A percentile compares a stretch with the other conserved stretches of the same genome.
Evolutionary conservation across 2,329 filamentous ascomycete genomes (phyloP).

Genomic region (Colletotrichum trifolii): DNA sequence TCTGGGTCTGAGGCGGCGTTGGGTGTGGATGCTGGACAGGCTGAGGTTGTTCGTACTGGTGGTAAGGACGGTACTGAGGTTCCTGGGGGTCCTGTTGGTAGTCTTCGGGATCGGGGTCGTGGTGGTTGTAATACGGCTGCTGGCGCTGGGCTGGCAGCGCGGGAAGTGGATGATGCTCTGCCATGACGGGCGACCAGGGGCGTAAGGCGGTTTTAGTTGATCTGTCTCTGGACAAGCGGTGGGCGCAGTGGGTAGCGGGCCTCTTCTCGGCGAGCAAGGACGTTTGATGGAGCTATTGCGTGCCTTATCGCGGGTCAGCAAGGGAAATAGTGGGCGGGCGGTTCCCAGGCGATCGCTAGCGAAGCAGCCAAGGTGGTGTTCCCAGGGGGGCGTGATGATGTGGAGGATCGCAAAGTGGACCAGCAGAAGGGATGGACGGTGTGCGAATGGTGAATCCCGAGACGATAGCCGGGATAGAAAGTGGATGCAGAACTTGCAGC

Average conservation of each 20-base stretch:
- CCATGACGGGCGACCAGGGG: conserved; percentile 50
- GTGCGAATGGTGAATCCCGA: conserved; percentile 30
- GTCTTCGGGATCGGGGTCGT: conserved; percentile 32
- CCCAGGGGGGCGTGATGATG: conserved; percentile 31
- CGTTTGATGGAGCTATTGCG: conserved; percentile 36
- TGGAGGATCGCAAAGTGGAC: conserved; percentile 25
- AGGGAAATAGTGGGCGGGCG: conserved; percentile 35
- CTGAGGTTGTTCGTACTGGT: conserved; percentile 38
- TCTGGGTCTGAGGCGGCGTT: conserved; percentile 31
- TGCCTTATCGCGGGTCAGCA: conserved; percentile 37
- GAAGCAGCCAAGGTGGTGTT: conserved; percentile 34
- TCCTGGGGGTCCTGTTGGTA: conserved; percentile 28
- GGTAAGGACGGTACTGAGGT: conserved; percentile 36
- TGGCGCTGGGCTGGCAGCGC: conserved; percentile 40
- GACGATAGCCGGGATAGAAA: conserved; percentile 25
- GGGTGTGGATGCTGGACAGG: conserved; percentile 39
- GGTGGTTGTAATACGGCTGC: conserved; percentile 40
- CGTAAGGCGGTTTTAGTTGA: conserved; percentile 47
- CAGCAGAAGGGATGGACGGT: conserved; percentile 29
- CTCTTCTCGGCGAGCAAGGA: conserved; percentile 34
- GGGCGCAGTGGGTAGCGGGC: conserved; percentile 25
- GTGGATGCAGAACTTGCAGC: conserved; percentile 30
- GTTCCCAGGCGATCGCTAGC: conserved; percentile 32
- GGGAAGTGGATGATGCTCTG: conserved; percentile 39
- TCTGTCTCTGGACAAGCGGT: conserved; percentile 38